Evolutionary conservation across 805 yeast species (phyloP).

Genomic region (Saccharomyces jurei): DNA sequence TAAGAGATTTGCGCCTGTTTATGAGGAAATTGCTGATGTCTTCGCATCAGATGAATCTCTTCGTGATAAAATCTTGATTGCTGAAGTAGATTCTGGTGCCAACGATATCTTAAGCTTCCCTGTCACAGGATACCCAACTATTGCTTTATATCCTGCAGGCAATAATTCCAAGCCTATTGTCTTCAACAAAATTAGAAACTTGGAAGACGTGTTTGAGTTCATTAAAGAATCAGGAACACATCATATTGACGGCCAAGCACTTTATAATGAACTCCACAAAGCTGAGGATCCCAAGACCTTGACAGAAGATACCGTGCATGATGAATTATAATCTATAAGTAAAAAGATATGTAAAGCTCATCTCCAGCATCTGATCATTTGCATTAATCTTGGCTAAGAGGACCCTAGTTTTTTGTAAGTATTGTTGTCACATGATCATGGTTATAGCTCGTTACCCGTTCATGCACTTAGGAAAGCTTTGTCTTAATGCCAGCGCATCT

Average conservation of each 20-base stretch:
- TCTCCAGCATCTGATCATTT: background rate
- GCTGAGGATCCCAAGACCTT: constrained; percentile 13
- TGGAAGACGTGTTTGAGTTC: constrained; percentile 63
- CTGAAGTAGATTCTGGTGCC: constrained; percentile 80
- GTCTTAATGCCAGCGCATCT: background rate
- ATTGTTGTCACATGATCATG: background rate
- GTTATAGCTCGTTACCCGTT: background rate
- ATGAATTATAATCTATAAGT: constrained; percentile 25
- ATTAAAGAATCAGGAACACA: constrained; percentile 60
- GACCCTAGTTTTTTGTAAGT: background rate
- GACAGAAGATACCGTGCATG: constrained; percentile 21
- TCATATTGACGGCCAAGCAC: constrained; percentile 43
- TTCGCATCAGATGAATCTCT: constrained; percentile 45
- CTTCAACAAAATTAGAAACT: constrained; percentile 64
- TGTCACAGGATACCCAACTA: constrained; percentile 87
- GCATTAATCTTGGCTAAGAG: background rate
- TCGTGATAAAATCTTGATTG: constrained; percentile 55
- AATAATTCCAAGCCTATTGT: constrained; percentile 56
- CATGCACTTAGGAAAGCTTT: background rate
- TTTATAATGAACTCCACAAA: background rate
- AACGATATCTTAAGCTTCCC: constrained; percentile 75
- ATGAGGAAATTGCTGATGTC: constrained; percentile 75
- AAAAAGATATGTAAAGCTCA: background rate
- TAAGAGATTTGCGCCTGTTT: constrained; percentile 80
- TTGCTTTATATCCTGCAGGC: constrained; percentile 85